phyloP scores from a whole-genome alignment of 2,329 filamentous ascomycete species.

The Tothia fuscella region DNA sequence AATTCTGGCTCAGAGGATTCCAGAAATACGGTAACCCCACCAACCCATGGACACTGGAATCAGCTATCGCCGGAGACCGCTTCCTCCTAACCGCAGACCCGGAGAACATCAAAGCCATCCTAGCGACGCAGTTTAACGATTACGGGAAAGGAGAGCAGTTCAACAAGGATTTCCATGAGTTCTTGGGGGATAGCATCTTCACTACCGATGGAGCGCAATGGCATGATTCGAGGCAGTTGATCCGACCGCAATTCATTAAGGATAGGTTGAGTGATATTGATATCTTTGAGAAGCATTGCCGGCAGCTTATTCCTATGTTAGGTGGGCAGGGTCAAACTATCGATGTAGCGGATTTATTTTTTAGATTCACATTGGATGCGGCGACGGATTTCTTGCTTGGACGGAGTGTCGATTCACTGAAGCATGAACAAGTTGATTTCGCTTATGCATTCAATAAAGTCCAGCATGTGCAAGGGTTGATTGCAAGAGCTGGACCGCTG shows the following conservation, averaged over 20 bases:
- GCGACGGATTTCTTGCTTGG: conserved; percentile 82
- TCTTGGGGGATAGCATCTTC: conserved; percentile 57
- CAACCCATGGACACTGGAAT: conserved; percentile 48
- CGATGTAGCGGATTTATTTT: conserved; percentile 67
- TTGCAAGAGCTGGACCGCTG: conserved; percentile 54
- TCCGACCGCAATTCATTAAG: conserved; percentile 77
- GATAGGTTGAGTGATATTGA: conserved; percentile 73
- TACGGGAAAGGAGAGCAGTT: conserved; percentile 74
- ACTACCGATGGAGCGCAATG: conserved; percentile 68
- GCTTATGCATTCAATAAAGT: conserved; percentile 73
- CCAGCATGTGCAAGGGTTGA: conserved; percentile 58
- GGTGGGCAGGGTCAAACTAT: conserved; percentile 37
- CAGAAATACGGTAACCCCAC: conserved; percentile 23
- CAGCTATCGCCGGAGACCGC: conserved; percentile 32
- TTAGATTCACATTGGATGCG: conserved; percentile 70
- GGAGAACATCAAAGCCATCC: conserved; percentile 81
- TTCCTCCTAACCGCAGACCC: conserved; percentile 67
- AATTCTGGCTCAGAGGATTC: conserved; percentile 47
- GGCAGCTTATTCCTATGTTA: conserved; percentile 59
- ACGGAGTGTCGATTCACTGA: conserved; percentile 52
- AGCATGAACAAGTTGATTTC: conserved; percentile 51
- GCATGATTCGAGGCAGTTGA: conserved; percentile 69
- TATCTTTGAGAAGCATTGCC: conserved; percentile 68
- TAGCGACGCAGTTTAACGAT: conserved; percentile 77
- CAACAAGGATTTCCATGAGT: conserved; percentile 62